Conservation (phyloP, 306 rosid species). For the Malus asiatica region DNA sequence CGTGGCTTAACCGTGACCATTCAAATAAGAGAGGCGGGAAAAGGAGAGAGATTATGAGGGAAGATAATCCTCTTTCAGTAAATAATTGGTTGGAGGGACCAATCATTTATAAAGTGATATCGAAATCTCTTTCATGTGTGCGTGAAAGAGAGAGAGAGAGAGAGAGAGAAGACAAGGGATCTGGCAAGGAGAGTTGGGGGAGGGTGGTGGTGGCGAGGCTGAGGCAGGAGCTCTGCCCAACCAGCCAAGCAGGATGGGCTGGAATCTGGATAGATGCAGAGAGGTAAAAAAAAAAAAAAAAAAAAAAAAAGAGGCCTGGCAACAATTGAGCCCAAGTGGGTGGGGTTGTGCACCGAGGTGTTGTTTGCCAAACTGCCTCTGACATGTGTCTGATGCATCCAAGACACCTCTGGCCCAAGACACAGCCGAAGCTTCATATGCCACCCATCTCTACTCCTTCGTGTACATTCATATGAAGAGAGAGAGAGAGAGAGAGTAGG, state of each 20-base stretch:
- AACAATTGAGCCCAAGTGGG: constrained; percentile 5
- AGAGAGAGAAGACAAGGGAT: background rate
- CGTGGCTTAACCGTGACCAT: too few relatives aligned
- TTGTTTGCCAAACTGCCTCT: constrained; percentile 15
- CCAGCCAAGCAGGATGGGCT: constrained; percentile 18
- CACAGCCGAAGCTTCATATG: background rate
- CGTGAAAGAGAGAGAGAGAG: background rate
- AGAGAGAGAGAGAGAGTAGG: background rate
- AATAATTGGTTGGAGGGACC: background rate
- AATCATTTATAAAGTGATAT: background rate
- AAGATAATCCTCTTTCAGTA: too few relatives aligned
- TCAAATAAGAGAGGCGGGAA: too few relatives aligned
- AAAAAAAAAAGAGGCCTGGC: constrained; percentile 2
- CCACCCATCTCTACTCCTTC: background rate
- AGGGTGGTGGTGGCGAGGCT: background rate
- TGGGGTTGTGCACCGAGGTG: background rate
- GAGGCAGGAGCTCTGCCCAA: constrained; percentile 4
- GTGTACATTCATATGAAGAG: background rate
- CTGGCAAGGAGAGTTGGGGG: constrained; percentile 1
- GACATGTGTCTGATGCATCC: constrained; percentile 34
- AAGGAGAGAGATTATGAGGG: too few relatives aligned
- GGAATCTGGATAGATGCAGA: constrained; percentile 5
- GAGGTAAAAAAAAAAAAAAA: background rate
- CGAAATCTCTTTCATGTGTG: background rate
- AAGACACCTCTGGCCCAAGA: constrained; percentile 25